Conservation (phyloP, 768 basidiomycete genomes). For the Boletus sensibilis region DNA sequence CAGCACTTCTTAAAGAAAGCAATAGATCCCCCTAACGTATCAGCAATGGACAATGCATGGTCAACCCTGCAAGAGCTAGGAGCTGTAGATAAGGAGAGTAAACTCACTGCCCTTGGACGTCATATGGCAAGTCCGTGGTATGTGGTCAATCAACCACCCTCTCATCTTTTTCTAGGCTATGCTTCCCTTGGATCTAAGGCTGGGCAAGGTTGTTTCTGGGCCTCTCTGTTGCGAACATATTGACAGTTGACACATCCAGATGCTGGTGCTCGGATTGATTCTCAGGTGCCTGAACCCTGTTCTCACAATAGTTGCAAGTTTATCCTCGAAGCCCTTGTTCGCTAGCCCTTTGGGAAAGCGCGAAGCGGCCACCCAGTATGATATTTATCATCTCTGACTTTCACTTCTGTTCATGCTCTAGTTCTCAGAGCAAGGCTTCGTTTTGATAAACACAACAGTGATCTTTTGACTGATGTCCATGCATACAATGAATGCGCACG, state of each 20-base stretch:
- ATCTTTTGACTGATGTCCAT: conserved; percentile 77
- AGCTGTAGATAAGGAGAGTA: conserved; percentile 62
- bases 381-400: neutral
- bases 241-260: conserved; percentile 42
- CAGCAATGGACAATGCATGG: conserved; percentile 78
- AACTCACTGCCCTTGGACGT: conserved; percentile 77
- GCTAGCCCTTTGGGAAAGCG: conserved; percentile 77
- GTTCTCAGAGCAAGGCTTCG: conserved; percentile 61
- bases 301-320: conserved; percentile 74
- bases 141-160: neutral
- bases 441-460: conserved; percentile 73
- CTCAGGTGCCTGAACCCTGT: conserved; percentile 83
- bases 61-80: conserved; percentile 71
- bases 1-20: conserved; percentile 69
- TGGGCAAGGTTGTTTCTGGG: conserved; percentile 63
- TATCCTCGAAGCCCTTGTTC: conserved; percentile 90
- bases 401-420: neutral
- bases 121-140: conserved; percentile 55
- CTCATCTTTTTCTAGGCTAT: conserved; percentile 50
- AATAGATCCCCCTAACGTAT: conserved; percentile 77
- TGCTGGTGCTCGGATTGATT: conserved; percentile 82
- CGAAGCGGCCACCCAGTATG: conserved; percentile 73
- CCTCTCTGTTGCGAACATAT: neutral
- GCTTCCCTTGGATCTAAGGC: conserved; percentile 83
- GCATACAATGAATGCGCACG: conserved; percentile 68